Evolutionary conservation across 108 stramenopile genomes (phyloP).

Genomic region (Fragilariopsis cylindrus): DNA sequence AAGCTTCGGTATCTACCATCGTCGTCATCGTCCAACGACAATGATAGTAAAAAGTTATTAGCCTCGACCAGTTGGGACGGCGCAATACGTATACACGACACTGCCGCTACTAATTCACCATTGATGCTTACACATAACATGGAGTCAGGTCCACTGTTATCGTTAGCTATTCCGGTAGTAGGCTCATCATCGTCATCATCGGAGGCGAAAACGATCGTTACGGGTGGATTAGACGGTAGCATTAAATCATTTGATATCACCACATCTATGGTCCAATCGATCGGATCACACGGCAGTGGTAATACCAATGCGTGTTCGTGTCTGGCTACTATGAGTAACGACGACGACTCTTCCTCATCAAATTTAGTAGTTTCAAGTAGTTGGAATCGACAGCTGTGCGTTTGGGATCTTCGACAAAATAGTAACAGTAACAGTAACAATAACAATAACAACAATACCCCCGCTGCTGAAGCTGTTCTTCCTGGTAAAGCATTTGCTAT

Average conservation of each 20-base stretch:
- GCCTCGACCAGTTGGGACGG: constrained; percentile 85
- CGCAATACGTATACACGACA: constrained; percentile 65
- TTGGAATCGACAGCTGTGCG: constrained; percentile 63
- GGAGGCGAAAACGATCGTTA: constrained; percentile 26
- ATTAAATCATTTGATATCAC: constrained; percentile 24
- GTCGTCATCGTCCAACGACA: constrained; percentile 13
- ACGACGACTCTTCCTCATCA: constrained; percentile 4
- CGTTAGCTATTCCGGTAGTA: constrained; percentile 42
- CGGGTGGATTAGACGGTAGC: constrained; percentile 74
- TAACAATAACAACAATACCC: background rate
- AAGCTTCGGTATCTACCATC: constrained; percentile 50
- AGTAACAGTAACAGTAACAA: background rate
- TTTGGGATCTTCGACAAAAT: constrained; percentile 68
- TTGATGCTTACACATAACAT: constrained; percentile 44
- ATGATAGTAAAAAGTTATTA: constrained; percentile 16
- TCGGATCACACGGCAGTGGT: constrained; percentile 6
- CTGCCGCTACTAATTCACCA: constrained; percentile 3
- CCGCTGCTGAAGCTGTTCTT: constrained; percentile 35
- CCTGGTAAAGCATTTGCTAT: constrained; percentile 87
- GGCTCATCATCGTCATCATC: background rate
- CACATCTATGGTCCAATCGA: constrained; percentile 7
- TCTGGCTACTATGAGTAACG: constrained; percentile 18
- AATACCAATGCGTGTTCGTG: constrained; percentile 30
- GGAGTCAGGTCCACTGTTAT: constrained; percentile 74
- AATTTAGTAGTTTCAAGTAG: constrained; percentile 66